phyloP scores from a whole-genome alignment of 179 eudicot genomes.

The Carnegiea gigantea region DNA sequence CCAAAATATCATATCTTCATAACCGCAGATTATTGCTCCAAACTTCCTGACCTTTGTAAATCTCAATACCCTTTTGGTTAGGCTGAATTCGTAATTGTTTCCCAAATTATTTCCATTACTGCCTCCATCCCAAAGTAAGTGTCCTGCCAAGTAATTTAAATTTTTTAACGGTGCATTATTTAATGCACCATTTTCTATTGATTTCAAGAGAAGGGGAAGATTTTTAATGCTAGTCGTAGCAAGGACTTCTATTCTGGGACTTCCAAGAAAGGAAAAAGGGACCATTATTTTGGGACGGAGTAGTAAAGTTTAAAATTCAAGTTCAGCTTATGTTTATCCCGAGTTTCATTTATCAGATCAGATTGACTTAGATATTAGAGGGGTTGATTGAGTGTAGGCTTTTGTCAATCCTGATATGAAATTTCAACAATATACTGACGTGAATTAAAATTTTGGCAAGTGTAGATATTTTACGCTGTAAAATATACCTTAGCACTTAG shows the following conservation, averaged over 20 bases:
- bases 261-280: no score
- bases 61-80: not conserved
- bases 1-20: not conserved
- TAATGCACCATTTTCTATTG: no score
- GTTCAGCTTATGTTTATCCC: not conserved
- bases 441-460: not conserved
- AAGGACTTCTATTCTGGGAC: no score
- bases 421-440: not conserved
- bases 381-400: not conserved
- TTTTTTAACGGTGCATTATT: no score
- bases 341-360: not conserved
- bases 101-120: not conserved
- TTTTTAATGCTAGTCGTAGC: no score
- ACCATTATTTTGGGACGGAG: not conserved
- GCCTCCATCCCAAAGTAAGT: no score
- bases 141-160: no score
- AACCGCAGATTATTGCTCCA: not conserved
- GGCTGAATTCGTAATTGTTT: not conserved
- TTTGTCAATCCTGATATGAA: slow-evolving; percentile 3
- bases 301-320: not conserved
- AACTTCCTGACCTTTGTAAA: not conserved
- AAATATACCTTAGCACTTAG: not conserved
- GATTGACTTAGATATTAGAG: not conserved
- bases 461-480: not conserved
- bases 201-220: no score